Evolutionary conservation across 2,329 filamentous ascomycete species (phyloP).

Genomic region (Cadophora sp.): DNA sequence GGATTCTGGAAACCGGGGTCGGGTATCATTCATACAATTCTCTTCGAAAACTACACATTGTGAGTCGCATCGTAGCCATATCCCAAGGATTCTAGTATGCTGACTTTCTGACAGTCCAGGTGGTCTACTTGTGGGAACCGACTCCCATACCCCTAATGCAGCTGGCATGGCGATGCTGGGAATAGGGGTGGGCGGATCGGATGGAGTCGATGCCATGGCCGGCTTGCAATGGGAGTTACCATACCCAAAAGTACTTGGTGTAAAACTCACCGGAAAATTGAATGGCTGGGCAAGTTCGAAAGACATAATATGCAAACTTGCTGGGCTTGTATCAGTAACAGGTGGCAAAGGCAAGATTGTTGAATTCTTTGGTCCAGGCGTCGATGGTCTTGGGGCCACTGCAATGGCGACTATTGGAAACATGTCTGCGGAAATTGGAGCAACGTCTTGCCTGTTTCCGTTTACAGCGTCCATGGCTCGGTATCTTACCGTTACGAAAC

Average conservation of each 20-base stretch:
- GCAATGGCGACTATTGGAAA: conserved; percentile 49
- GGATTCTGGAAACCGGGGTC: conserved; percentile 46
- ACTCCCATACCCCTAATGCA: too few species aligned
- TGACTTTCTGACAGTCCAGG: too few species aligned
- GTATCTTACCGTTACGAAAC: not conserved
- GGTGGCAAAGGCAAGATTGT: too few species aligned
- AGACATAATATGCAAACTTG: too few species aligned
- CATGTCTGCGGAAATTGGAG: conserved; percentile 48
- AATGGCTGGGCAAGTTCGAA: too few species aligned
- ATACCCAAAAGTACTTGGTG: conserved; percentile 37
- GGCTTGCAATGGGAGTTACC: conserved; percentile 45
- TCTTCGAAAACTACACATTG: too few species aligned
- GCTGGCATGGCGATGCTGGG: conserved; percentile 43
- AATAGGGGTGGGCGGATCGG: conserved; percentile 44
- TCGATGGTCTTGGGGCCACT: conserved; percentile 44
- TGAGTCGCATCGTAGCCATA: too few species aligned
- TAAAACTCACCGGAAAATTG: too few species aligned
- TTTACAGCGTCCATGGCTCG: conserved; percentile 44
- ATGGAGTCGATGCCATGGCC: conserved; percentile 43
- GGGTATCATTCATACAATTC: too few species aligned
- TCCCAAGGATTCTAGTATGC: too few species aligned
- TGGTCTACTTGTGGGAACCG: too few species aligned
- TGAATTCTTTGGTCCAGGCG: conserved; percentile 40
- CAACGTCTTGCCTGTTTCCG: conserved; percentile 48
- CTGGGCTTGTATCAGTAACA: too few species aligned